Conservation (phyloP, 2,329 filamentous ascomycete species). For the Helotiales sp. region DNA sequence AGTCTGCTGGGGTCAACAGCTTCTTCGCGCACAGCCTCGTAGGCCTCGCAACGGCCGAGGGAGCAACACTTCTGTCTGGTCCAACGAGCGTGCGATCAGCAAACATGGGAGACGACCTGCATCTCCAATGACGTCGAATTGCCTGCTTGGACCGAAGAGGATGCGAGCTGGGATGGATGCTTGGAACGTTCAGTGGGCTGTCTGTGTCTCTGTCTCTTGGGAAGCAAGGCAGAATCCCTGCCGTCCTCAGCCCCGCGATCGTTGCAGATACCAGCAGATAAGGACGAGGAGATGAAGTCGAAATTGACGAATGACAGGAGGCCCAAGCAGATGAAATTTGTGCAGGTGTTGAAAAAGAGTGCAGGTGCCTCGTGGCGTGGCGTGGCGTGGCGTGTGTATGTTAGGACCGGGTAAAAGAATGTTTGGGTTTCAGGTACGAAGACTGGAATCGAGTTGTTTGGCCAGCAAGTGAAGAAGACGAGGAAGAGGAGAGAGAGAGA, state of each 20-base stretch:
- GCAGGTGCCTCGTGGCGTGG: constrained; percentile 1
- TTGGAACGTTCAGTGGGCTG: background rate
- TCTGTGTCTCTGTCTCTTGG: background rate
- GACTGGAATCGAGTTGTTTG: constrained; percentile 13
- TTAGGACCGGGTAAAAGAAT: constrained; percentile 16
- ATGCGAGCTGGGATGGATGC: background rate
- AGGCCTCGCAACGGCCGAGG: constrained; percentile 10
- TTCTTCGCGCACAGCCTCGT: constrained; percentile 18
- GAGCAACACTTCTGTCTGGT: background rate
- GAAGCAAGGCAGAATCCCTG: constrained; percentile 30
- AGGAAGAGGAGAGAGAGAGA: background rate
- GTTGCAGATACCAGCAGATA: constrained; percentile 11
- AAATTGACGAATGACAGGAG: background rate
- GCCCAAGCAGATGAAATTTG: background rate
- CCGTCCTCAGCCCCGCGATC: constrained; percentile 19
- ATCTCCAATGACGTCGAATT: constrained; percentile 36
- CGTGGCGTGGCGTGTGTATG: background rate
- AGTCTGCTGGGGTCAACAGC: background rate
- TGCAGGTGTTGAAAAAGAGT: background rate
- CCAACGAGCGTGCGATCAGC: constrained; percentile 24
- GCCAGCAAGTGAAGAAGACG: background rate
- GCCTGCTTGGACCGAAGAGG: background rate
- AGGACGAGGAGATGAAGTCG: background rate
- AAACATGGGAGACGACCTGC: constrained; percentile 26
- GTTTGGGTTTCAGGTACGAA: constrained; percentile 19